Conservation (phyloP, 2,329 filamentous ascomycete species). For the Botryotinia globosa region DNA sequence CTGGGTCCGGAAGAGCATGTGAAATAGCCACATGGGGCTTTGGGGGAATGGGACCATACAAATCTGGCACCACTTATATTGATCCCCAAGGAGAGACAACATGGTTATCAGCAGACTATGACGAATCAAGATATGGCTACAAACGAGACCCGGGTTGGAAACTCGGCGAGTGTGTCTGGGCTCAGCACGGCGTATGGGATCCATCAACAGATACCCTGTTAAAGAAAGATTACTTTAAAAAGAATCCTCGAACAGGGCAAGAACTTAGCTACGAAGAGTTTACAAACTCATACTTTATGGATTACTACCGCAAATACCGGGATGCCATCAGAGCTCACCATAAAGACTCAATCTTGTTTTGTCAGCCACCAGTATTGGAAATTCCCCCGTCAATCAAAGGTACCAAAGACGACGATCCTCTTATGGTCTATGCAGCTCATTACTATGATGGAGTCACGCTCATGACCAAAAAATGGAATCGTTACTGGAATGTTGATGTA, state of each 20-base stretch:
- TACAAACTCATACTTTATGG: constrained; percentile 88
- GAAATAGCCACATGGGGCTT: constrained; percentile 93
- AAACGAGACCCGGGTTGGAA: constrained; percentile 85
- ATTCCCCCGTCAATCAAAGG: constrained; percentile 85
- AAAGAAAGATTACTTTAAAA: constrained; percentile 83
- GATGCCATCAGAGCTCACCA: constrained; percentile 74
- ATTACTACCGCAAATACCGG: constrained; percentile 74
- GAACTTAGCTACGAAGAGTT: constrained; percentile 78
- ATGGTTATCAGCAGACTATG: constrained; percentile 80
- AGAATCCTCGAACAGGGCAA: constrained; percentile 70
- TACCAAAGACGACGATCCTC: constrained; percentile 82
- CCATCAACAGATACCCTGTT: constrained; percentile 71
- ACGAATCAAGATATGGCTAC: constrained; percentile 87
- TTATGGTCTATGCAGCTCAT: constrained; percentile 89
- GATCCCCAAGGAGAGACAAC: constrained; percentile 83
- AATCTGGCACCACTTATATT: constrained; percentile 76
- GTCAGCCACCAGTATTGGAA: constrained; percentile 89
- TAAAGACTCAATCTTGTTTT: constrained; percentile 79
- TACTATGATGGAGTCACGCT: constrained; percentile 97
- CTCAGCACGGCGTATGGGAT: constrained; percentile 96
- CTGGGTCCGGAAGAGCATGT: constrained; percentile 84
- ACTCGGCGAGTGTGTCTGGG: constrained; percentile 93
- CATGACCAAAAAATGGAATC: constrained; percentile 98
- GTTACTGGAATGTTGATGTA: constrained; percentile 94
- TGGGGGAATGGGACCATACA: constrained; percentile 87